These are phyloP conservation scores for Haberlea rhodopensis DNA, from an alignment of 257 asterid species.

Conservation along the genomic window DNA sequence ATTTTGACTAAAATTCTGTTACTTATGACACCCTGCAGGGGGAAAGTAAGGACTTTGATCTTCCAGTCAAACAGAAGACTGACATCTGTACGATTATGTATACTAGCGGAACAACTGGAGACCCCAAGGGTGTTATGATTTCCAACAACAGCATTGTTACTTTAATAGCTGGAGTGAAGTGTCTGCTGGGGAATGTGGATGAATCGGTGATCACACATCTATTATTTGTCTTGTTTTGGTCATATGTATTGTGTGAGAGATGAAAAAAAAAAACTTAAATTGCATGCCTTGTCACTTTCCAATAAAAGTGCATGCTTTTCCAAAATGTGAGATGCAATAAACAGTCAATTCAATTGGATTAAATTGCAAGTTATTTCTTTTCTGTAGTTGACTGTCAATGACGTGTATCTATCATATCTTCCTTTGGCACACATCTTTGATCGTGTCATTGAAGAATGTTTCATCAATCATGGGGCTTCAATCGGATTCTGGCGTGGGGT, in stretches of 20 bases:
- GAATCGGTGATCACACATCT: conserved; percentile 55
- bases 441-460: conserved; percentile 81
- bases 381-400: conserved; percentile 61
- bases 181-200: conserved; percentile 59
- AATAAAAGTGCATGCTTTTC: not conserved
- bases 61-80: conserved; percentile 72
- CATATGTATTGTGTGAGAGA: not conserved
- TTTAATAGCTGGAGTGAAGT: conserved; percentile 70
- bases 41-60: conserved; percentile 56
- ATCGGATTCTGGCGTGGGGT: conserved; percentile 99
- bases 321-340: conserved; percentile 10
- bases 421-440: conserved; percentile 98
- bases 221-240: conserved; percentile 4
- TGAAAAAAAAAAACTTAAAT: not conserved
- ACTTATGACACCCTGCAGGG: conserved; percentile 63
- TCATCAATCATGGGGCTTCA: conserved; percentile 77
- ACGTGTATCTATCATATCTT: conserved; percentile 84
- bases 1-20: not conserved
- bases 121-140: conserved; percentile 96
- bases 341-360: conserved; percentile 24
- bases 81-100: conserved; percentile 97
- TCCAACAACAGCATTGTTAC: conserved; percentile 82
- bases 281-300: no score
- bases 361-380: conserved; percentile 19
- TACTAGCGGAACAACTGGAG: conserved; percentile 98